These are phyloP conservation scores for Nannizziopsis barbatae DNA, from an alignment of 2,329 filamentous ascomycete genomes.

Conservation along the genomic window DNA sequence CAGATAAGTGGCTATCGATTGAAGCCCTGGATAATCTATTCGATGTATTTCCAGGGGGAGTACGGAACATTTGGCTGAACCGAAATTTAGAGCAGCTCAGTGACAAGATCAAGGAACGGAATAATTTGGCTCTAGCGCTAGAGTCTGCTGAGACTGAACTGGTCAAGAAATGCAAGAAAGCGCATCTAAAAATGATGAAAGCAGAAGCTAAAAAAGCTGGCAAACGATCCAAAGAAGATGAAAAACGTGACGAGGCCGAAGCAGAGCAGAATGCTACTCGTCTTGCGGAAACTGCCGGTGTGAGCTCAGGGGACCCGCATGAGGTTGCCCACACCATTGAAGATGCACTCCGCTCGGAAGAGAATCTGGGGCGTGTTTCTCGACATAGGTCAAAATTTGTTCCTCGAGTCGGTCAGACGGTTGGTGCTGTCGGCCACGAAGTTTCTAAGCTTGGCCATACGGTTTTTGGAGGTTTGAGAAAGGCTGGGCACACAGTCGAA, in stretches of 20 bases:
- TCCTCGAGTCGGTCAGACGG: constrained; percentile 40
- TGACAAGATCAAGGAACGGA: constrained; percentile 69
- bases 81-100: constrained; percentile 72
- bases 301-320: constrained; percentile 48
- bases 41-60: constrained; percentile 90
- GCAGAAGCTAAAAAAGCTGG: constrained; percentile 53
- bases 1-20: constrained; percentile 76
- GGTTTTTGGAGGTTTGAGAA: constrained; percentile 35
- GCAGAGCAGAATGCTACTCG: constrained; percentile 39
- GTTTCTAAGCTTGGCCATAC: constrained; percentile 37
- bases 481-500: constrained; percentile 30
- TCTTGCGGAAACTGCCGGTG: constrained; percentile 40
- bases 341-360: constrained; percentile 11
- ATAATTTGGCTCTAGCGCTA: constrained; percentile 57
- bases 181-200: constrained; percentile 58
- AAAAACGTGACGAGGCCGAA: constrained; percentile 38
- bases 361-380: constrained; percentile 6
- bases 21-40: constrained; percentile 74
- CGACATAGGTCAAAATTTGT: constrained; percentile 25
- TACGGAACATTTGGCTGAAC: constrained; percentile 95
- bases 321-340: constrained; percentile 41
- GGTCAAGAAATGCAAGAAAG: constrained; percentile 67
- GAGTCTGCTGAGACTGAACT: constrained; percentile 77
- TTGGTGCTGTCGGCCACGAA: constrained; percentile 42
- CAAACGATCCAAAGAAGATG: constrained; percentile 28